These are phyloP conservation scores for Platanthera zijinensis DNA, from an alignment of 106 monocot genomes.

Conservation along the genomic window DNA sequence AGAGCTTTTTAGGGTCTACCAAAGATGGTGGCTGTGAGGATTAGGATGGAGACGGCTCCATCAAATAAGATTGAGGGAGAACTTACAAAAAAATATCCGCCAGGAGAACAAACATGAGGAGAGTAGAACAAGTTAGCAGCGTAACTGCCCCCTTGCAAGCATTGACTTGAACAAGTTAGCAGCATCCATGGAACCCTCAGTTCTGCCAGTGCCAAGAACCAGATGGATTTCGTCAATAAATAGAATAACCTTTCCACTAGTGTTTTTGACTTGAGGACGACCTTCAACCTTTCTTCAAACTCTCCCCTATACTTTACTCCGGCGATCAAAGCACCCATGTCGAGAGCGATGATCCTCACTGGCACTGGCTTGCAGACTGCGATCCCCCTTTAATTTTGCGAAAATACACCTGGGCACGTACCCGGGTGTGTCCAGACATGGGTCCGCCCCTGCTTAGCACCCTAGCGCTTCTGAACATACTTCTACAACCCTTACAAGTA, in stretches of 20 bases:
- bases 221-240: slow-evolving; percentile 78
- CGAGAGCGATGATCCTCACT: slow-evolving; percentile 50
- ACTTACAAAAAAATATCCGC: background rate
- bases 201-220: slow-evolving; percentile 50
- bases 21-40: background rate
- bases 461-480: no score
- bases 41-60: slow-evolving; percentile 37
- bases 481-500: no score
- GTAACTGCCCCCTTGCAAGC: slow-evolving; percentile 50
- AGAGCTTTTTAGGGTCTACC: slow-evolving; percentile 34
- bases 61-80: slow-evolving; percentile 6
- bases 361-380: no score
- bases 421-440: no score
- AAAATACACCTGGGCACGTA: no score
- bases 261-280: slow-evolving; percentile 55
- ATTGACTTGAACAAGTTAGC: slow-evolving; percentile 63
- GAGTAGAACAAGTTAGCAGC: slow-evolving; percentile 54
- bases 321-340: slow-evolving; percentile 54
- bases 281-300: slow-evolving; percentile 60
- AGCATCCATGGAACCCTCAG: slow-evolving; percentile 63
- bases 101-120: slow-evolving; percentile 6
- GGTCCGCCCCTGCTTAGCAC: no score
- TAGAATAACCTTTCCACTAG: slow-evolving; percentile 59
- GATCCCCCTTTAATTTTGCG: no score
- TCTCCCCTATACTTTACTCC: slow-evolving; percentile 56